Percentiles rank a stretch among this genome's conserved stretches.
phyloP scores from a whole-genome alignment of 768 basidiomycete species.

The Phanerochaete sordida region DNA sequence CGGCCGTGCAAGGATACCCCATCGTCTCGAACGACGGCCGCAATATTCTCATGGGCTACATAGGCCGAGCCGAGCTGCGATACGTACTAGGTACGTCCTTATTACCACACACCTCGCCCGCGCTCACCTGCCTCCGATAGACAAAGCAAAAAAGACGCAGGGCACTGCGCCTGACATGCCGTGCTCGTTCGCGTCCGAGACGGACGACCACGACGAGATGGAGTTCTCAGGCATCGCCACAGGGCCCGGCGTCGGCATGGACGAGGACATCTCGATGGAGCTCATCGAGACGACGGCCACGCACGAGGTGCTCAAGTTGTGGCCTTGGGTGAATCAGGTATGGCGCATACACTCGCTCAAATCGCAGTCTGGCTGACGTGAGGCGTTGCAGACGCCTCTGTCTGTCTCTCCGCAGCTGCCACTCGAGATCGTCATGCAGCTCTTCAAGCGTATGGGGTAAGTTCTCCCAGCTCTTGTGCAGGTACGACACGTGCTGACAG shows the following conservation, averaged over 20 bases:
- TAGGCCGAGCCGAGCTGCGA: constrained; percentile 79
- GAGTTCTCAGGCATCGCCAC: constrained; percentile 36
- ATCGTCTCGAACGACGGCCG: constrained; percentile 65
- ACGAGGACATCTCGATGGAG: constrained; percentile 66
- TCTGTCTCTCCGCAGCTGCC: constrained; percentile 90
- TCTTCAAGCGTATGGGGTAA: constrained; percentile 97
- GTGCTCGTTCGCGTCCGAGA: constrained; percentile 64
- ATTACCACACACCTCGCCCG: neutral
- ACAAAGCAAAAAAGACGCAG: constrained; percentile 64
- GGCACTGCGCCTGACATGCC: constrained; percentile 59
- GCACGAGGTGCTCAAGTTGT: constrained; percentile 60
- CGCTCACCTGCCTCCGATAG: constrained; percentile 34
- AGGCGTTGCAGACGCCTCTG: constrained; percentile 74
- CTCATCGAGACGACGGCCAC: constrained; percentile 58
- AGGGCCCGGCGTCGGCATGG: constrained; percentile 52
- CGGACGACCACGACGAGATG: constrained; percentile 50
- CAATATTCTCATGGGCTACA: constrained; percentile 76
- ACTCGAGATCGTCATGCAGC: constrained; percentile 94
- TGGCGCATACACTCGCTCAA: constrained; percentile 12
- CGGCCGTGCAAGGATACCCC: constrained; percentile 88
- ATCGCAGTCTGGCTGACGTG: neutral
- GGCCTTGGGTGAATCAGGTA: constrained; percentile 96
- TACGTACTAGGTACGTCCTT: constrained; percentile 71
- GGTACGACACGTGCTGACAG: neutral
- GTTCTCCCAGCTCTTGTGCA: too few species aligned